A percentile compares a stretch with the other conserved stretches of the same genome.
phyloP scores from a whole-genome alignment of 2,329 filamentous ascomycete genomes.

The Chaetomium sp. region DNA sequence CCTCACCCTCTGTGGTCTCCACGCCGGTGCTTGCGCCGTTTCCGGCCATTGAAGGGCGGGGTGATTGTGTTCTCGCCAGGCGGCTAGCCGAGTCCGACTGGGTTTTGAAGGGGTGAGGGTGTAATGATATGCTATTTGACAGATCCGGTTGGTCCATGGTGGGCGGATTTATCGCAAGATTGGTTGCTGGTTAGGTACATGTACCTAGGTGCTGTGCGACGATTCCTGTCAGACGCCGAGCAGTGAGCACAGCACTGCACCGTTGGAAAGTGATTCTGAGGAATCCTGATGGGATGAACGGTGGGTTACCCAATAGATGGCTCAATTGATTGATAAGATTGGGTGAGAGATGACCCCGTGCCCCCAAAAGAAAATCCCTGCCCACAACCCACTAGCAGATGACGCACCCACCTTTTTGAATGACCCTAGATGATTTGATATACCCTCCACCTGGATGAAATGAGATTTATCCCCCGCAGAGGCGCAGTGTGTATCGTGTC shows the following conservation, averaged over 20 bases:
- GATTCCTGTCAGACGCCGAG: background rate
- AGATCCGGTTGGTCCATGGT: constrained; percentile 40
- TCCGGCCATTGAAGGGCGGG: constrained; percentile 21
- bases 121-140: constrained; percentile 39
- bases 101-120: constrained; percentile 37
- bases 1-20: constrained; percentile 32
- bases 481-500: constrained; percentile 14
- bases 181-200: background rate
- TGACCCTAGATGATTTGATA: background rate
- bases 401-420: constrained; percentile 12
- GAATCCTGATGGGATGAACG: constrained; percentile 14
- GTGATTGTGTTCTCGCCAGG: constrained; percentile 20
- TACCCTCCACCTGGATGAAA: background rate
- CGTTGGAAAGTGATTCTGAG: background rate
- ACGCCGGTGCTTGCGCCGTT: constrained; percentile 33
- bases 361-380: background rate
- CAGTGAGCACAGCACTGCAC: background rate
- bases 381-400: background rate
- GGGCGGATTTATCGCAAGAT: background rate
- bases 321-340: constrained; percentile 13
- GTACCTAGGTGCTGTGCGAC: background rate
- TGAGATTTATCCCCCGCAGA: background rate
- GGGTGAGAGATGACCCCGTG: background rate
- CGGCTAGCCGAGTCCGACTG: constrained; percentile 33
- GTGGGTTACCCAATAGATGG: constrained; percentile 2